These are phyloP conservation scores for Cochliopodium minus DNA, from an alignment of 208 protist species.

Conservation along the genomic window DNA sequence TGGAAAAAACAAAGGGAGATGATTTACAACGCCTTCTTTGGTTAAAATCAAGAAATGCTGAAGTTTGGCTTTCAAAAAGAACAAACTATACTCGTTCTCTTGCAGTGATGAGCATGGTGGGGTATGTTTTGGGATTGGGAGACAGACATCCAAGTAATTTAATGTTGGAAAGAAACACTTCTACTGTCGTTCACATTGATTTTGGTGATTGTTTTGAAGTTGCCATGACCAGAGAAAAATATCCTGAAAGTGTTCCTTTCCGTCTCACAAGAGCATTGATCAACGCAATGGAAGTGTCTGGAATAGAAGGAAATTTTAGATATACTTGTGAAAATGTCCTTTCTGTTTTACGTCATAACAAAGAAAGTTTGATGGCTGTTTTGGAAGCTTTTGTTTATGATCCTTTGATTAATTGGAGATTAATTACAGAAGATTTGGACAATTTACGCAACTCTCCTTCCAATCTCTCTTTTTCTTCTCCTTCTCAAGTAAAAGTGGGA, in stretches of 20 bases:
- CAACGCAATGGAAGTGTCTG: slow-evolving; percentile 88
- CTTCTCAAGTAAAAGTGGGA: slow-evolving; percentile 17
- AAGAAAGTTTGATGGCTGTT: slow-evolving; percentile 93
- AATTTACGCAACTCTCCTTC: slow-evolving; percentile 3
- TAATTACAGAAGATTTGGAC: slow-evolving; percentile 32
- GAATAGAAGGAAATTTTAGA: slow-evolving; percentile 94
- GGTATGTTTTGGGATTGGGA: slow-evolving; percentile 91
- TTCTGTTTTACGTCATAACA: slow-evolving; percentile 87
- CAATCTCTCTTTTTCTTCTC: slow-evolving; percentile 8
- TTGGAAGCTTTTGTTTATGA: slow-evolving; percentile 99
- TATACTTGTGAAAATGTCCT: slow-evolving; percentile 91
- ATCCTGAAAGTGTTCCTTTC: slow-evolving; percentile 98
- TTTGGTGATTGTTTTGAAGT: slow-evolving; percentile 99
- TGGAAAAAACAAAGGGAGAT: slow-evolving; percentile 74
- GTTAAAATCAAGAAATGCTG: slow-evolving; percentile 81
- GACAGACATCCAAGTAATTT: slow-evolving; percentile 98
- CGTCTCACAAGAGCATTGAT: slow-evolving; percentile 94
- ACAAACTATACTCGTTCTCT: slow-evolving; percentile 92
- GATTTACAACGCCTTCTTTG: slow-evolving; percentile 88
- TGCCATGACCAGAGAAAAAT: slow-evolving; percentile 90
- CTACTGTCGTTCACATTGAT: slow-evolving; percentile 98
- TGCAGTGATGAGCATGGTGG: slow-evolving; percentile 95
- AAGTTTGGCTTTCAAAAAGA: slow-evolving; percentile 93
- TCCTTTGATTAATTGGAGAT: slow-evolving; percentile 96
- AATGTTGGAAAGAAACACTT: slow-evolving; percentile 92